phyloP scores from a whole-genome alignment of 2,329 filamentous ascomycete species.

The Acrocalymma vagum region DNA sequence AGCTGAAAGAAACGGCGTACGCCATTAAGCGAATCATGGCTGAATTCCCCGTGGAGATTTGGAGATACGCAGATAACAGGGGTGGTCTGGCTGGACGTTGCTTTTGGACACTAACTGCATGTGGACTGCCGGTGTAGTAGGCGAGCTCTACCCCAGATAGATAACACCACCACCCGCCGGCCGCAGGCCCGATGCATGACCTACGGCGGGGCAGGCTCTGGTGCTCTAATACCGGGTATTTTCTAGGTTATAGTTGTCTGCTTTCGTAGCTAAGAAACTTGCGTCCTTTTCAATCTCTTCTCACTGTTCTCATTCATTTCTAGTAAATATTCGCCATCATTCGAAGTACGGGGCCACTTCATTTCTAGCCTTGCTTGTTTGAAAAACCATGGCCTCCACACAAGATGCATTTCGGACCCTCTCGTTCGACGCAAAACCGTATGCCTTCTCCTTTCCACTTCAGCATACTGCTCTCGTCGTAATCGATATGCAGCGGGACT shows the following conservation, averaged over 20 bases:
- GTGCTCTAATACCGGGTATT: too few relatives aligned
- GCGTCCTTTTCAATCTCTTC: slow-evolving; percentile 2
- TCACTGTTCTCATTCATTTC: not conserved
- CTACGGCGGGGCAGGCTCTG: slow-evolving; percentile 9
- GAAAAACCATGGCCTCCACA: slow-evolving; percentile 11
- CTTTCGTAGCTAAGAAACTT: too few relatives aligned
- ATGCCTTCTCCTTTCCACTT: slow-evolving; percentile 57
- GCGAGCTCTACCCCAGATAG: slow-evolving; percentile 24
- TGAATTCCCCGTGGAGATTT: slow-evolving; percentile 10
- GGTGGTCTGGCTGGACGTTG: slow-evolving; percentile 1
- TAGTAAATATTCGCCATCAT: too few relatives aligned
- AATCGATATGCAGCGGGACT: slow-evolving; percentile 63
- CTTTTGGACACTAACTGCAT: too few relatives aligned
- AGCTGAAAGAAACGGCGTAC: slow-evolving; percentile 9
- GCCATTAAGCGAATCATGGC: slow-evolving; percentile 10
- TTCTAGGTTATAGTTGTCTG: too few relatives aligned
- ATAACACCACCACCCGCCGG: slow-evolving; percentile 16
- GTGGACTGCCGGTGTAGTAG: too few relatives aligned
- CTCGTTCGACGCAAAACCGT: slow-evolving; percentile 52
- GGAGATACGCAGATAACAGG: not conserved
- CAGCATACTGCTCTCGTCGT: slow-evolving; percentile 59
- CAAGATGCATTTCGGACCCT: slow-evolving; percentile 23
- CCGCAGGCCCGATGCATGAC: slow-evolving; percentile 23
- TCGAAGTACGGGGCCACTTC: too few relatives aligned
- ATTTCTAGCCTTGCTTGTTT: not conserved